Conservation (phyloP, 768 basidiomycete species). For the Suillus decipiens region DNA sequence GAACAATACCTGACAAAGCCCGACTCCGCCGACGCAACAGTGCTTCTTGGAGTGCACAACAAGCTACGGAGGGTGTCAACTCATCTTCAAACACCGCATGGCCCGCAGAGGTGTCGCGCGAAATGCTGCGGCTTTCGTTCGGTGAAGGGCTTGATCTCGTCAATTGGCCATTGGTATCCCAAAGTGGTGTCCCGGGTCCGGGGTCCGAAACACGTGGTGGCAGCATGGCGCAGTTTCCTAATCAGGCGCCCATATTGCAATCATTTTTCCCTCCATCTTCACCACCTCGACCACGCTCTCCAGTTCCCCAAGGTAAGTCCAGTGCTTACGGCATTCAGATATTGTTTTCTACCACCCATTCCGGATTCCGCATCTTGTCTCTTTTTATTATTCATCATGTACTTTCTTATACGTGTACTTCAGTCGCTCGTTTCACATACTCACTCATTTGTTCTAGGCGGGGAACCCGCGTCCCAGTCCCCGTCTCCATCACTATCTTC, state of each 20-base stretch:
- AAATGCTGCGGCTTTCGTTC: conserved; percentile 54
- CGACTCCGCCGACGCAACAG: conserved; percentile 48
- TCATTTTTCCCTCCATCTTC: conserved; percentile 34
- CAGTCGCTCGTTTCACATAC: background rate
- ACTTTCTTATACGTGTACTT: background rate
- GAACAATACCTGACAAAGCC: conserved; percentile 37
- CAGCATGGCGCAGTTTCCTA: conserved; percentile 17
- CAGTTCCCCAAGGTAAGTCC: conserved; percentile 14
- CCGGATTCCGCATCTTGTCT: background rate
- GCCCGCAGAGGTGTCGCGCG: conserved; percentile 60
- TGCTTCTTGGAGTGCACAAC: conserved; percentile 57
- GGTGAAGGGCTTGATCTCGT: conserved; percentile 22
- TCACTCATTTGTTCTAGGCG: conserved; percentile 8
- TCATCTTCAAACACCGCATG: conserved; percentile 42
- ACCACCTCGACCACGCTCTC: conserved; percentile 25
- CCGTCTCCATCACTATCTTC: background rate
- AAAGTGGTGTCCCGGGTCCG: conserved; percentile 12
- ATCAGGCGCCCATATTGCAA: conserved; percentile 20
- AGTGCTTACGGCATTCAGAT: conserved; percentile 1
- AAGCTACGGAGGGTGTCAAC: conserved; percentile 40
- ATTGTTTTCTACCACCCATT: background rate
- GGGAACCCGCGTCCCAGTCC: conserved; percentile 2
- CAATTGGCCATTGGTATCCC: background rate
- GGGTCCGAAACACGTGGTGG: conserved; percentile 31
- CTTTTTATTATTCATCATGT: background rate